phyloP scores from a whole-genome alignment of 306 rosid species.

The Morella rubra region DNA sequence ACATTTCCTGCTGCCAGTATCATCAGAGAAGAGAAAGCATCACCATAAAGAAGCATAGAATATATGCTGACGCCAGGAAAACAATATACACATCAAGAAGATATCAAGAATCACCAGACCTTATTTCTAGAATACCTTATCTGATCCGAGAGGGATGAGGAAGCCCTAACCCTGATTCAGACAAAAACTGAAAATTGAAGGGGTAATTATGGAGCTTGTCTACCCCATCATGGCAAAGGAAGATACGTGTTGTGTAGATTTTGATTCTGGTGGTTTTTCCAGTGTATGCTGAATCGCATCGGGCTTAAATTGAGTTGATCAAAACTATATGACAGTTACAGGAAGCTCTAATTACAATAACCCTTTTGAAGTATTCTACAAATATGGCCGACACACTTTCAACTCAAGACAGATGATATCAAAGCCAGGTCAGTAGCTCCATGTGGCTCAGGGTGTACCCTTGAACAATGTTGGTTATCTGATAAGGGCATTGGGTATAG shows the following conservation, averaged over 20 bases:
- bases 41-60: neutral
- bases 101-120: neutral
- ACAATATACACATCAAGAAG: neutral
- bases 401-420: neutral
- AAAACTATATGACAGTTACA: neutral
- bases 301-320: neutral
- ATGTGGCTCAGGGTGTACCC: neutral
- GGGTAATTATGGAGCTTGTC: neutral
- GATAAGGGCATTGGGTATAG: too few relatives aligned
- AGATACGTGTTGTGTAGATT: neutral
- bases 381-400: neutral
- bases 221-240: neutral
- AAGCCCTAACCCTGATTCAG: neutral
- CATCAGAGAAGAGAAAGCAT: slow-evolving; percentile 1
- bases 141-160: neutral
- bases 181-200: neutral
- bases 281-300: neutral
- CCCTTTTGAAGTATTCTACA: neutral
- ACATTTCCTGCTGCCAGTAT: neutral
- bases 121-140: neutral
- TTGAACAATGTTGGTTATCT: too few relatives aligned
- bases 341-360: neutral
- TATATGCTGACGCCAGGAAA: neutral
- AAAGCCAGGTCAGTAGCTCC: neutral
- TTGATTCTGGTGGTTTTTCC: neutral